Percentiles rank a stretch among this genome's conserved stretches.
Evolutionary conservation across 1,139 yeast genomes (phyloP).

Genomic region (Saccharomycopsis crataegensis): DNA sequence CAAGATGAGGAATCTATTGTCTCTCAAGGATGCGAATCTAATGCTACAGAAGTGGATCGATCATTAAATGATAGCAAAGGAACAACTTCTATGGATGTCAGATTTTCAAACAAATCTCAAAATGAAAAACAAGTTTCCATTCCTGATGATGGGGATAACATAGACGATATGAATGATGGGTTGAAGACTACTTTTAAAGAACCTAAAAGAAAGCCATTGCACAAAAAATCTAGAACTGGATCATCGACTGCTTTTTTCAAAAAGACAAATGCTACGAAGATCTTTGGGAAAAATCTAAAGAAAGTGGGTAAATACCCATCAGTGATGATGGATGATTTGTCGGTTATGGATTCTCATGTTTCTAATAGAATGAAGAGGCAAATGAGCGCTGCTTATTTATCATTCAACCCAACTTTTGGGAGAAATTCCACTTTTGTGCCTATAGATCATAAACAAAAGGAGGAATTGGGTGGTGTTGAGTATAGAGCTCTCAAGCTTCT

Average conservation of each 20-base stretch:
- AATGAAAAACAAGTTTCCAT: not conserved
- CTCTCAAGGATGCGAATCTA: no score
- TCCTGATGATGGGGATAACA: not conserved
- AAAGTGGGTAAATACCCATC: constrained; percentile 18
- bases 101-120: no score
- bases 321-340: constrained; percentile 17
- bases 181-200: constrained; percentile 13
- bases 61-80: no score
- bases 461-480: constrained; percentile 95
- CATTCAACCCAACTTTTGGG: constrained; percentile 90
- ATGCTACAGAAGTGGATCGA: no score
- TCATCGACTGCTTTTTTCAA: not conserved
- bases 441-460: constrained; percentile 75
- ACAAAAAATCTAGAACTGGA: not conserved
- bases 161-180: not conserved
- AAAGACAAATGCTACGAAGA: not conserved
- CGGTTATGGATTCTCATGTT: constrained; percentile 22
- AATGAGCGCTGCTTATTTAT: constrained; percentile 60
- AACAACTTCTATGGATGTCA: no score
- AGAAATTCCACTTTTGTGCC: constrained; percentile 89
- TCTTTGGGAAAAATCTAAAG: not conserved
- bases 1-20: no score
- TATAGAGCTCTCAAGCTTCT: constrained; percentile 80
- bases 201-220: not conserved
- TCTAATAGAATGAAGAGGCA: constrained; percentile 24